phyloP scores from a whole-genome alignment of 2,329 filamentous ascomycete genomes.

The Fusarium sp. region DNA sequence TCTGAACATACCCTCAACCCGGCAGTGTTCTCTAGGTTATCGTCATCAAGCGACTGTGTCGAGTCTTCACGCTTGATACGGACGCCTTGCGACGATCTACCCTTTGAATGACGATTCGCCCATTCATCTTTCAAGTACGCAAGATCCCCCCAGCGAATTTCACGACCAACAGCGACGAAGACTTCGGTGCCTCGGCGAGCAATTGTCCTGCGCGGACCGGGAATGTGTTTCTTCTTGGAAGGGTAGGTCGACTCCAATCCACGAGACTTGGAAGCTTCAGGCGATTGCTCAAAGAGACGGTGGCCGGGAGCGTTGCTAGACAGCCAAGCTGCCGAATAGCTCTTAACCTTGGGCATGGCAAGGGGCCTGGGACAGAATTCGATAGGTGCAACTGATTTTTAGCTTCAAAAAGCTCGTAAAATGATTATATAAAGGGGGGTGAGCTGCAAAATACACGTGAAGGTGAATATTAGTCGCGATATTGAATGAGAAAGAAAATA shows the following conservation, averaged over 20 bases:
- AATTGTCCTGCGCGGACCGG: slow-evolving; percentile 73
- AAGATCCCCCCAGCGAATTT: slow-evolving; percentile 92
- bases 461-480: neutral
- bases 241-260: slow-evolving; percentile 54
- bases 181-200: slow-evolving; percentile 87
- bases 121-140: slow-evolving; percentile 77
- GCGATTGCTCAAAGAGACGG: slow-evolving; percentile 74
- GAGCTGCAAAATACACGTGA: neutral
- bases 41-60: slow-evolving; percentile 51
- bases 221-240: slow-evolving; percentile 57
- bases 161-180: slow-evolving; percentile 87
- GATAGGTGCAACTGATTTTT: neutral
- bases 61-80: slow-evolving; percentile 64
- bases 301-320: slow-evolving; percentile 81
- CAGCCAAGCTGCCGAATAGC: slow-evolving; percentile 90
- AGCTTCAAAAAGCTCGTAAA: slow-evolving; percentile 34
- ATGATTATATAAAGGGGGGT: neutral
- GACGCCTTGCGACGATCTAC: slow-evolving; percentile 49
- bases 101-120: slow-evolving; percentile 48
- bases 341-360: slow-evolving; percentile 85
- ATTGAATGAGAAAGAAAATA: slow-evolving; percentile 30
- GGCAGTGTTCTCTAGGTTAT: slow-evolving; percentile 46
- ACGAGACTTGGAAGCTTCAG: slow-evolving; percentile 55
- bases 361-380: slow-evolving; percentile 13
- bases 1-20: slow-evolving; percentile 51